Evolutionary conservation across 371 early-diverging fungal genomes (phyloP).

Genomic region (Mortierella sp.): DNA sequence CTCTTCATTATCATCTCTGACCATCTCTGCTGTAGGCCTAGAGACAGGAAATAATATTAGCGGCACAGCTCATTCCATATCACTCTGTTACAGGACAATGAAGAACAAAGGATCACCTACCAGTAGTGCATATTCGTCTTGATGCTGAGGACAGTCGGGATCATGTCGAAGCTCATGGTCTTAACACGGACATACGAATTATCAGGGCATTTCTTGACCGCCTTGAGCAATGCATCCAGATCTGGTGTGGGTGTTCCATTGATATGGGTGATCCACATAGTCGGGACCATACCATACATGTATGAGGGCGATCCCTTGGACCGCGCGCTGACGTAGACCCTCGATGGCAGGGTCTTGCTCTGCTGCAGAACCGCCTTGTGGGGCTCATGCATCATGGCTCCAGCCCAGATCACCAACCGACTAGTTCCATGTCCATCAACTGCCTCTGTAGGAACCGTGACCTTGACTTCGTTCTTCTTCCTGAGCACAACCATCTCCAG

Average conservation of each 20-base stretch:
- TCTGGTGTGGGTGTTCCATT: slow-evolving; percentile 71
- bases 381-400: slow-evolving; percentile 80
- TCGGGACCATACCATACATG: slow-evolving; percentile 85
- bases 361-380: slow-evolving; percentile 87
- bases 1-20: slow-evolving; percentile 62
- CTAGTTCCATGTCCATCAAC: slow-evolving; percentile 76
- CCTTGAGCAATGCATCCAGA: slow-evolving; percentile 71
- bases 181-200: slow-evolving; percentile 88
- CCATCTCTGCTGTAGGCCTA: slow-evolving; percentile 67
- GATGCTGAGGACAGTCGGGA: slow-evolving; percentile 82
- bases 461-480: slow-evolving; percentile 72
- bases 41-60: not conserved
- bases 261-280: slow-evolving; percentile 85
- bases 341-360: slow-evolving; percentile 75
- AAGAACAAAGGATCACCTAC: slow-evolving; percentile 55
- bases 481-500: slow-evolving; percentile 75
- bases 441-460: slow-evolving; percentile 69
- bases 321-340: slow-evolving; percentile 79
- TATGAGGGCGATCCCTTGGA: slow-evolving; percentile 84
- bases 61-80: too few relatives aligned
- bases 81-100: too few relatives aligned
- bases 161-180: slow-evolving; percentile 82
- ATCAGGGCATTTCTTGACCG: slow-evolving; percentile 72
- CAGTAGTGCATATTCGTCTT: slow-evolving; percentile 88
- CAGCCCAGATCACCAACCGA: slow-evolving; percentile 82